Evolutionary conservation across 2,329 filamentous ascomycete genomes (phyloP).

Genomic region (Aureobasidium sp.): DNA sequence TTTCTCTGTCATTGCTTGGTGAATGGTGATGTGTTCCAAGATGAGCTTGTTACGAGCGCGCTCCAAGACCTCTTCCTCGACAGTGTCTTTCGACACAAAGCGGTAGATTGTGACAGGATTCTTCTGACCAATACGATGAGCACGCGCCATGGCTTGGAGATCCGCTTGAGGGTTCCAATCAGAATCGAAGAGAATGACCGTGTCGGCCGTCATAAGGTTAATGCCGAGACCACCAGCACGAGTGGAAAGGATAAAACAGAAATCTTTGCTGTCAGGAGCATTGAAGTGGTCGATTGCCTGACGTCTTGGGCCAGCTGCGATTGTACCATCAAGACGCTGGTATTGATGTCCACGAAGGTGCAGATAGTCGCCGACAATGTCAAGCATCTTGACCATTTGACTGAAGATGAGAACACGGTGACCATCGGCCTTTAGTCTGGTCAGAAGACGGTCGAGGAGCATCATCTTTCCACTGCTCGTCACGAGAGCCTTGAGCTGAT

Average conservation of each 20-base stretch:
- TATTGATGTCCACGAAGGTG: conserved; percentile 90
- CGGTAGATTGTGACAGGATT: conserved; percentile 94
- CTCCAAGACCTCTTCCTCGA: conserved; percentile 95
- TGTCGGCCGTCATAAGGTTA: conserved; percentile 97
- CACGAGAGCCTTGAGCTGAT: conserved; percentile 85
- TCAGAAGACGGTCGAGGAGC: conserved; percentile 89
- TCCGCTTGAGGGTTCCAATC: conserved; percentile 99
- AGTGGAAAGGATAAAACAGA: conserved; percentile 91
- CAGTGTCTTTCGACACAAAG: conserved; percentile 93
- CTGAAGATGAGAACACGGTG: conserved; percentile 97
- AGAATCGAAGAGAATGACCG: conserved; percentile 94
- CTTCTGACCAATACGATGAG: conserved; percentile 95
- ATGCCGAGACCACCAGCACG: conserved; percentile 96
- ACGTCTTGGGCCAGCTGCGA: conserved; percentile 76
- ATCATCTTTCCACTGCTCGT: conserved; percentile 99
- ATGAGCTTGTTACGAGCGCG: conserved; percentile 95
- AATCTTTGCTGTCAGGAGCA: conserved; percentile 89
- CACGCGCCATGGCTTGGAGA: conserved; percentile 95
- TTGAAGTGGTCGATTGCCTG: conserved; percentile 99
- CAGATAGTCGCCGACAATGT: conserved; percentile 91
- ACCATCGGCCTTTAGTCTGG: conserved; percentile 85
- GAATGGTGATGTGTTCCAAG: conserved; percentile 94
- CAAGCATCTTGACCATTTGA: conserved; percentile 98
- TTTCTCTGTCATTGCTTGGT: conserved; percentile 92
- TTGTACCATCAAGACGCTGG: conserved; percentile 90